Conservation (phyloP, 352 stramenopile genomes). For the Phytophthora tentaculata region DNA sequence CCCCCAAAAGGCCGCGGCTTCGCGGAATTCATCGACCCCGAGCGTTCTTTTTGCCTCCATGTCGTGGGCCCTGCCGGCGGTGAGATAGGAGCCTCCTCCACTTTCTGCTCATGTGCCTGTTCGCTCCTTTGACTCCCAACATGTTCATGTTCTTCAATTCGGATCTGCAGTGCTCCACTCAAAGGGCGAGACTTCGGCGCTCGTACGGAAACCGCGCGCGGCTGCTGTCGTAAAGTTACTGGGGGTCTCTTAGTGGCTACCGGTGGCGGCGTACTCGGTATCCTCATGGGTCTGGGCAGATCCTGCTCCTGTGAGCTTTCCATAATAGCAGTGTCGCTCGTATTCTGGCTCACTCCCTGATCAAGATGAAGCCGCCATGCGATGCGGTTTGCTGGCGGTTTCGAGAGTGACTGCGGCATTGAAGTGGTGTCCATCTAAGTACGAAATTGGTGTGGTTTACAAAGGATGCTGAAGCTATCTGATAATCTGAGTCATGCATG, state of each 20-base stretch:
- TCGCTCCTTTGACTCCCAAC: constrained; percentile 2
- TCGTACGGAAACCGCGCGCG: constrained; percentile 14
- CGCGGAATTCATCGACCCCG: constrained; percentile 10
- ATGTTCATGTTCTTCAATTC: constrained; percentile 4
- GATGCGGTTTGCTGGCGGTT: constrained; percentile 15
- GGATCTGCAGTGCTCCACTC: constrained; percentile 9
- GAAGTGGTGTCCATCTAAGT: not conserved
- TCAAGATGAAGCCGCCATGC: not conserved
- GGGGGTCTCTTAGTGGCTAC: constrained; percentile 2
- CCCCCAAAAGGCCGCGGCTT: constrained; percentile 26
- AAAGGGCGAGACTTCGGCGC: constrained; percentile 14
- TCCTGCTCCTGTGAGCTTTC: constrained; percentile 6
- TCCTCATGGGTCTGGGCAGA: not conserved
- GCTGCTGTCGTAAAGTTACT: constrained; percentile 8
- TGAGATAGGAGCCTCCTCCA: constrained; percentile 1
- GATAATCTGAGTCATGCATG: no score
- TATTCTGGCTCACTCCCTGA: not conserved
- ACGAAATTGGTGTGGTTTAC: constrained; percentile 19
- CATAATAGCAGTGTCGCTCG: not conserved
- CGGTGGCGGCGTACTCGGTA: not conserved
- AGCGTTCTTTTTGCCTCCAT: constrained; percentile 11
- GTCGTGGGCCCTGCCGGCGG: not conserved
- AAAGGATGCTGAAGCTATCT: no score
- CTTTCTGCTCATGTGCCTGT: constrained; percentile 11
- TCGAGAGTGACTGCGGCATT: constrained; percentile 25